A percentile compares a stretch with the other conserved stretches of the same genome.
phyloP scores from a whole-genome alignment of 2,329 filamentous ascomycete species.

The Lachnellula suecica region DNA sequence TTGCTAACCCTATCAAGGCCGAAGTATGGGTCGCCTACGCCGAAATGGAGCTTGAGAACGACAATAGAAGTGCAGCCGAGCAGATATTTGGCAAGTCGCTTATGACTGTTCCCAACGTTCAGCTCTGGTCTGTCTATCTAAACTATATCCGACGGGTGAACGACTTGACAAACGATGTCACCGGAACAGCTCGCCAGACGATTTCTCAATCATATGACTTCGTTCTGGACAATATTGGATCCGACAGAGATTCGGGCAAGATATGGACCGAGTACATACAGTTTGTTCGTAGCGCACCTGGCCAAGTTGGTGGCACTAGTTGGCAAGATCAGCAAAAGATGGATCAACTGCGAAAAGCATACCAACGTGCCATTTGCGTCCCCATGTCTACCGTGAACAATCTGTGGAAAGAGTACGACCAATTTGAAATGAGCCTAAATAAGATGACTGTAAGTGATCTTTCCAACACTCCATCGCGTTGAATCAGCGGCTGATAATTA shows the following conservation, averaged over 20 bases:
- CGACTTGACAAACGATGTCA: conserved; percentile 77
- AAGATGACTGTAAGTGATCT: conserved; percentile 72
- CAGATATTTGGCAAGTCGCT: conserved; percentile 80
- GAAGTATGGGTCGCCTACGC: conserved; percentile 89
- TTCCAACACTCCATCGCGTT: not conserved
- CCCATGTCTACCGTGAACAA: conserved; percentile 81
- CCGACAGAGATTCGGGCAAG: conserved; percentile 84
- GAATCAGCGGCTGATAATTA: conserved; percentile 17
- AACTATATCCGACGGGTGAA: conserved; percentile 93
- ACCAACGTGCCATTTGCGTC: conserved; percentile 84
- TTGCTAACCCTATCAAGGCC: conserved; percentile 62
- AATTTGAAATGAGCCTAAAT: conserved; percentile 91
- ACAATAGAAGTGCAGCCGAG: conserved; percentile 79
- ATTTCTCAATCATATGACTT: conserved; percentile 90
- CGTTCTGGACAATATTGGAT: conserved; percentile 83
- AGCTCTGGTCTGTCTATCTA: conserved; percentile 89
- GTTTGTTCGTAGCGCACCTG: conserved; percentile 86
- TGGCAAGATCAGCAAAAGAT: conserved; percentile 99
- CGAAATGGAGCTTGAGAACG: conserved; percentile 83
- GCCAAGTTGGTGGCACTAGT: conserved; percentile 76
- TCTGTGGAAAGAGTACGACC: conserved; percentile 96
- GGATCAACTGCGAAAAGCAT: conserved; percentile 87
- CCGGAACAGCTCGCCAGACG: conserved; percentile 72
- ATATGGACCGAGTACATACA: conserved; percentile 96
- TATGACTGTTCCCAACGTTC: conserved; percentile 75